These are phyloP conservation scores for Hevea brasiliensis DNA, from an alignment of 345 rosid genomes.

Conservation along the genomic window DNA sequence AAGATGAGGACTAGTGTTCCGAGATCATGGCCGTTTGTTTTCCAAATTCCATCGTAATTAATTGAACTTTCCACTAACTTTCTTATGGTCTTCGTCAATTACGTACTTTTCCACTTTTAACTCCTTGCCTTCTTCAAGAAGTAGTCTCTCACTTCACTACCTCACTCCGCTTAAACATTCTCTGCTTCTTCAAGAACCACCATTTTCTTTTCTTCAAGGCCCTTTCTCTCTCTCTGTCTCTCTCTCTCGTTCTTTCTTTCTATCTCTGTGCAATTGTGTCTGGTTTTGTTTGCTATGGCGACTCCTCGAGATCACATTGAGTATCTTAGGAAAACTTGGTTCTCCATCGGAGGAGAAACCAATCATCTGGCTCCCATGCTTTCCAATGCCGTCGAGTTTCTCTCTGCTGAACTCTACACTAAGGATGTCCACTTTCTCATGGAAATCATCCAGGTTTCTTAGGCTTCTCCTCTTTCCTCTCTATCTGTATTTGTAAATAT, in stretches of 20 bases:
- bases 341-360: slow-evolving; percentile 55
- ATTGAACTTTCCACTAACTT: too few relatives aligned
- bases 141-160: background rate
- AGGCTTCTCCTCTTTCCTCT: background rate
- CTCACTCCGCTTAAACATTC: too few relatives aligned
- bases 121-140: background rate
- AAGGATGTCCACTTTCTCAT: slow-evolving; percentile 34
- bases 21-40: too few relatives aligned
- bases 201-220: background rate
- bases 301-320: slow-evolving; percentile 53
- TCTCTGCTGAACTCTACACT: slow-evolving; percentile 31
- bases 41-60: too few relatives aligned
- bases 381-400: slow-evolving; percentile 55
- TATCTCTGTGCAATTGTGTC: background rate
- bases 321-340: slow-evolving; percentile 42
- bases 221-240: background rate
- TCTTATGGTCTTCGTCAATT: too few relatives aligned
- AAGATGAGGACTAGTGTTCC: too few relatives aligned
- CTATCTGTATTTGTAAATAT: background rate
- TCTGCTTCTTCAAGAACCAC: background rate
- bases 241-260: background rate
- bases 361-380: slow-evolving; percentile 55
- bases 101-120: too few relatives aligned
- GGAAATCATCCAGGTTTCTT: slow-evolving; percentile 32
- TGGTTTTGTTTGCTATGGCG: slow-evolving; percentile 21